phyloP scores from a whole-genome alignment of 1,284 basidiomycete genomes.

The Tilletiopsis washingtonensis region DNA sequence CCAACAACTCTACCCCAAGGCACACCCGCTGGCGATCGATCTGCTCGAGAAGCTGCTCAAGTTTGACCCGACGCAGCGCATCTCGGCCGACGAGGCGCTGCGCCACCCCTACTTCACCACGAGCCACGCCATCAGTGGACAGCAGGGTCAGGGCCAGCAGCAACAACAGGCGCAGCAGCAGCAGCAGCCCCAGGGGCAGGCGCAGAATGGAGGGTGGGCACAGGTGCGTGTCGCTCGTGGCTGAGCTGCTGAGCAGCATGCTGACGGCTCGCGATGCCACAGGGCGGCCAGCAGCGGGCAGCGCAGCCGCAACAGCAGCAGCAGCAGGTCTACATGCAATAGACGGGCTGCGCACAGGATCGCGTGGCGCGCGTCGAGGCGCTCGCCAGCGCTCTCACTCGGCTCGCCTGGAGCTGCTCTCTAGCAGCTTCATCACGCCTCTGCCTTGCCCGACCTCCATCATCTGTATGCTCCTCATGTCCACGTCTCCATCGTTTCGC shows the following conservation, averaged over 20 bases:
- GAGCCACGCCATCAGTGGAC: slow-evolving; percentile 22
- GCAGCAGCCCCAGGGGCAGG: background rate
- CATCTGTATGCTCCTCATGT: too few relatives aligned
- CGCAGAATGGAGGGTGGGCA: background rate
- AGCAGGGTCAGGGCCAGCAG: background rate
- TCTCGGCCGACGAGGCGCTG: slow-evolving; percentile 85
- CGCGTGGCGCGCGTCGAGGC: too few relatives aligned
- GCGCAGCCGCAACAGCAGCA: slow-evolving; percentile 2
- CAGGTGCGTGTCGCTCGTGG: background rate
- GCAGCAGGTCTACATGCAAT: slow-evolving; percentile 4
- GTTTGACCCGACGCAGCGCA: slow-evolving; percentile 88
- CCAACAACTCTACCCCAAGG: slow-evolving; percentile 81
- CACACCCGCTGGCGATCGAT: slow-evolving; percentile 83
- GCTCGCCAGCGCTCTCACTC: too few relatives aligned
- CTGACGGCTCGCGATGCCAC: too few relatives aligned
- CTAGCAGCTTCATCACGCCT: too few relatives aligned
- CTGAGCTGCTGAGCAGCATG: too few relatives aligned
- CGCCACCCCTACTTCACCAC: slow-evolving; percentile 81
- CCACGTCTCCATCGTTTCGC: too few relatives aligned
- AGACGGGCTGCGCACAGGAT: too few relatives aligned
- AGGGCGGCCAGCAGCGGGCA: too few relatives aligned
- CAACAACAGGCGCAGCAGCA: background rate
- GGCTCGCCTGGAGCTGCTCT: too few relatives aligned
- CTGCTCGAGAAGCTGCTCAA: slow-evolving; percentile 90
- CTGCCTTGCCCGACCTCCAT: too few relatives aligned